Base-by-base conservation (phyloP, 106 monocot genomes). In the Acorus gramineus region DNA sequence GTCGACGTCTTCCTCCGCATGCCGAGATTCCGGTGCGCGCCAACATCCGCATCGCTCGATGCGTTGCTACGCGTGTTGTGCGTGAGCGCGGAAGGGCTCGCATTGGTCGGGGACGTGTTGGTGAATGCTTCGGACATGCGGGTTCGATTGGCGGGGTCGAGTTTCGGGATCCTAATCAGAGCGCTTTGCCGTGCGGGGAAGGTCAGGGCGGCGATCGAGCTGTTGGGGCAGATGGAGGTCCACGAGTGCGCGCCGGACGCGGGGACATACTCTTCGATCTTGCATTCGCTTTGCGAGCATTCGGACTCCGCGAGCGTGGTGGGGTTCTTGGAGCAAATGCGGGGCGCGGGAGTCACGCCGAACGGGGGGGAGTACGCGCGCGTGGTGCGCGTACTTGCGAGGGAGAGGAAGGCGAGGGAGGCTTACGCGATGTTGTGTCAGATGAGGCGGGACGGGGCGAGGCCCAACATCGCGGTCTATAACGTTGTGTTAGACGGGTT, bases 1-100 rank as follows among this genome's bases (percentile, higher is more conserved):
- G 49, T 79, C 3, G 44, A 79, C 44, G 49, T 86, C 50, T 92
- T 92, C 67, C 72, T 72, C 43, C 76, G 81, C 53, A 82, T 92
- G 43, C 84, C 86, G 59, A 81, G 67, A 11, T 84, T 86, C 14
- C 66, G 79, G 7, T 86, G 86, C 66, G 50, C 44, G 3, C 86
- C 84, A 50, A 74, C 83, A 3, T 75, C 55, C 14, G 14, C 46
- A 28, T 81, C 91, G n/a, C 70, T 91, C 7, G 79, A 91, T 47
- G 57, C 73, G 2, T 77, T 92, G 48, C 74, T 92, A 9, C 70
- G 46, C 46, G 45, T 84, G 56, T 57, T 92, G 8, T 84, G 79
- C 53, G 70, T 70, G 66, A 79, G 65, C 4, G 69, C 65, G 9
- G 28, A 28, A 28, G 28, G 28, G 28, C 28, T 28, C 28, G 28